Percentiles rank a stretch among this genome's conserved stretches.
These are phyloP conservation scores for Lactarius psammicola DNA, from an alignment of 768 basidiomycete species.

Conservation along the genomic window DNA sequence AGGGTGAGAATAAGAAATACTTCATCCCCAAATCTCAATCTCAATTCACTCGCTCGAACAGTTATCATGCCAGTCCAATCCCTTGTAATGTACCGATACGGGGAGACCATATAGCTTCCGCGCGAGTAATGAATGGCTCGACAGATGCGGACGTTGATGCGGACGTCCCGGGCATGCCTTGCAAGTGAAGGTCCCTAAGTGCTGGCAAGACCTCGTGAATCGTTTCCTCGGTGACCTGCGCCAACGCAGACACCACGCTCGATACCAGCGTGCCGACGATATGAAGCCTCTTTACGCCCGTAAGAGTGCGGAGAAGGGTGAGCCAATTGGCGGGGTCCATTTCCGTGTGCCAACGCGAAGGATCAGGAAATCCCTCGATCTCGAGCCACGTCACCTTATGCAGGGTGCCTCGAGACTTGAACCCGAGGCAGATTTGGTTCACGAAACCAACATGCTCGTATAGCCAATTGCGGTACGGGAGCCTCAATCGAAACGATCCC, in stretches of 20 bases:
- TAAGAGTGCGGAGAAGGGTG: background rate
- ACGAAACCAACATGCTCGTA: background rate
- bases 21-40: background rate
- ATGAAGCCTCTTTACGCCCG: background rate
- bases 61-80: background rate
- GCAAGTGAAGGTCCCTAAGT: background rate
- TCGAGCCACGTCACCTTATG: background rate
- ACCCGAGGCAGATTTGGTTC: background rate
- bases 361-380: background rate
- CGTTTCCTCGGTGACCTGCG: background rate
- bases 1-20: background rate
- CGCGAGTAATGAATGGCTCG: background rate
- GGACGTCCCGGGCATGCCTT: background rate
- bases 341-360: background rate
- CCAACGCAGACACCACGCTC: background rate
- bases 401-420: background rate
- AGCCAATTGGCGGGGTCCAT: background rate
- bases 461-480: background rate
- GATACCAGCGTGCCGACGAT: background rate
- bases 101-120: background rate
- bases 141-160: background rate
- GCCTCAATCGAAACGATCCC: background rate
- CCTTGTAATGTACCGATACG: background rate
- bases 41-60: background rate
- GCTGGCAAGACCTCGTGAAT: background rate